These are phyloP conservation scores for Citrus unshiu DNA, from an alignment of 345 rosid genomes.

Conservation along the genomic window DNA sequence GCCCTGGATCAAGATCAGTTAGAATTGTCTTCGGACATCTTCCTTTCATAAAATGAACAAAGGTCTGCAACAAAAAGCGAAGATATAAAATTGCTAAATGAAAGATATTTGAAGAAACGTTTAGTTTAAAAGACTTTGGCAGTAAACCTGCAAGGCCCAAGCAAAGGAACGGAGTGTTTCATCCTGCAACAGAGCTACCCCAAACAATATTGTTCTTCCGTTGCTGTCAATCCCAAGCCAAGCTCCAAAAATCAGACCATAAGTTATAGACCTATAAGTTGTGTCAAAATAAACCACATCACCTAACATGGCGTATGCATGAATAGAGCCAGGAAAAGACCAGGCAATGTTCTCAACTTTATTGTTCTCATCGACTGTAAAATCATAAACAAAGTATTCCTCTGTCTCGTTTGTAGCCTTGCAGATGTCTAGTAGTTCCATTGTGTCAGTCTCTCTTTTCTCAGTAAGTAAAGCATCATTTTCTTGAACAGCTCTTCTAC, in stretches of 20 bases:
- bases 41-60: constrained; percentile 41
- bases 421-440: constrained; percentile 38
- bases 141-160: constrained; percentile 44
- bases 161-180: constrained; percentile 32
- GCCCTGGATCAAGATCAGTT: constrained; percentile 37
- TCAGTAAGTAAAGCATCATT: constrained; percentile 32
- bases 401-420: constrained; percentile 36
- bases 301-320: constrained; percentile 27
- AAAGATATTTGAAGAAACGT: not conserved
- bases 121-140: not conserved
- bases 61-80: constrained; percentile 18
- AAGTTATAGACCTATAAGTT: constrained; percentile 33
- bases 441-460: constrained; percentile 36
- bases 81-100: not conserved
- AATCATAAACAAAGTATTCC: constrained; percentile 37
- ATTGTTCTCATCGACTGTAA: constrained; percentile 33
- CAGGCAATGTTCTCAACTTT: constrained; percentile 46
- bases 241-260: constrained; percentile 34
- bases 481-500: constrained; percentile 35
- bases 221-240: constrained; percentile 45
- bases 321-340: constrained; percentile 34
- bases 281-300: constrained; percentile 45
- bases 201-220: constrained; percentile 37
- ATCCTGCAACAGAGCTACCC: constrained; percentile 37
- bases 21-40: constrained; percentile 40